These are phyloP conservation scores for Mucor sp. DNA, from an alignment of 371 early-diverging fungal genomes.

Conservation along the genomic window DNA sequence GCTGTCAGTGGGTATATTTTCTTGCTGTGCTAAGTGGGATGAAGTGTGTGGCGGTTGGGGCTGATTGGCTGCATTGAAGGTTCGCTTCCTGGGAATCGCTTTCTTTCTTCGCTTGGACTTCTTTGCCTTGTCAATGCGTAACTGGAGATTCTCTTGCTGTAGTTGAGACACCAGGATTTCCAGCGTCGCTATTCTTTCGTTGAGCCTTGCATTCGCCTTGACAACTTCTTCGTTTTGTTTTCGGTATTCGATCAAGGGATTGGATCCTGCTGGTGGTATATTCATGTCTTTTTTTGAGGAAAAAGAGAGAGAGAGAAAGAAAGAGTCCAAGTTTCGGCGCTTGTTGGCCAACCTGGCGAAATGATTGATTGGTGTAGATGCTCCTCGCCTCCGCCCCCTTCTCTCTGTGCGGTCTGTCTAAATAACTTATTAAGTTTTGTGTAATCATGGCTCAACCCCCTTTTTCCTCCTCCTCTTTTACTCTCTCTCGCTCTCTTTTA, in stretches of 20 bases:
- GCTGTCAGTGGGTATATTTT: not conserved
- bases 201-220: constrained; percentile 3
- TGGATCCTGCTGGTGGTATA: not conserved
- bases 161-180: constrained; percentile 6
- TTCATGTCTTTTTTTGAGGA: not conserved
- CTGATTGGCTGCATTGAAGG: not conserved
- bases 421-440: not conserved
- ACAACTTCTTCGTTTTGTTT: constrained; percentile 19
- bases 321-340: not conserved
- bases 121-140: constrained; percentile 4
- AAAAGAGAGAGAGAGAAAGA: not conserved
- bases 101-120: constrained; percentile 2
- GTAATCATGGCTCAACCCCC: not conserved
- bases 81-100: not conserved
- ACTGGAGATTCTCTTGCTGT: constrained; percentile 13
- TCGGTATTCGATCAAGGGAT: not conserved
- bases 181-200: constrained; percentile 8
- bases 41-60: too few relatives aligned
- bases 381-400: not conserved
- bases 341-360: not conserved
- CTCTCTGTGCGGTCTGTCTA: not conserved
- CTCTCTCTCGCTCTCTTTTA: not conserved
- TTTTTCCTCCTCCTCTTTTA: not conserved
- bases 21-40: not conserved
- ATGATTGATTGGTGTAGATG: not conserved